Base-by-base conservation (phyloP, 2,329 filamentous ascomycete species). In the Cladosporium sp. region DNA sequence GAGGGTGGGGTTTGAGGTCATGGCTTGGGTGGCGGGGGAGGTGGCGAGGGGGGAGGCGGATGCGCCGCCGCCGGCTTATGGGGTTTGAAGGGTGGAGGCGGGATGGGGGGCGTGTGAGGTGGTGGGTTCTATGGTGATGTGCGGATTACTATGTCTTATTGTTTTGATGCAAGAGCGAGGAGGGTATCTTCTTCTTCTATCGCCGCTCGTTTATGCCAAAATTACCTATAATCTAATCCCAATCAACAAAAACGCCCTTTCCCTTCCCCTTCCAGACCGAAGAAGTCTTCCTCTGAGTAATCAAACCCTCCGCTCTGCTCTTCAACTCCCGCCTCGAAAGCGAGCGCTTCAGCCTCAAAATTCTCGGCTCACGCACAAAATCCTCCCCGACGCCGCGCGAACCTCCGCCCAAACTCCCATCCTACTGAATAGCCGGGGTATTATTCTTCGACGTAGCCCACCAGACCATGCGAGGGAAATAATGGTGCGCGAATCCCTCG, bases 401-500 rank as follows among this genome's bases (percentile, higher is more conserved):
- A 17, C 1, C 8, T 17, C 2, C 15, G 15, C 32, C 15, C 1
- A 7, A n/a, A 17, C n/a, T 27, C 22, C 45, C 24, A 12, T 20
- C 34, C 45, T 48, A 48, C 5, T 34, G 45, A 24, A 18, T 27
- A 27, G 45, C 27, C 9, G 39, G 15, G 13, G 32, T 30, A 7
- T n/a, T n/a, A 40, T 20, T 43, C 22, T 41, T 48, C 43, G 49
- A 56, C 1, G 54, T 51, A 13, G 53, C 58, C 53, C 61, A 55
- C 56, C 55, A 60, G 61, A 86, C 78, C 75, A 91, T 84, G 64
- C 80, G 83, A 17, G 77, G 71, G 65, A 91, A 90, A 68, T 90
- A 92, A 62, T 88, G 80, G 54, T 86, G 81, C 47, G 89, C 83
- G 61, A 92, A 88, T 13, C 84, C 85, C 70, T 92, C 87, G 72